Percentiles rank a stretch among this genome's conserved stretches.
Evolutionary conservation across 2,329 filamentous ascomycete genomes (phyloP).

Genomic region (Graphilbum ipis-grandicollis): DNA sequence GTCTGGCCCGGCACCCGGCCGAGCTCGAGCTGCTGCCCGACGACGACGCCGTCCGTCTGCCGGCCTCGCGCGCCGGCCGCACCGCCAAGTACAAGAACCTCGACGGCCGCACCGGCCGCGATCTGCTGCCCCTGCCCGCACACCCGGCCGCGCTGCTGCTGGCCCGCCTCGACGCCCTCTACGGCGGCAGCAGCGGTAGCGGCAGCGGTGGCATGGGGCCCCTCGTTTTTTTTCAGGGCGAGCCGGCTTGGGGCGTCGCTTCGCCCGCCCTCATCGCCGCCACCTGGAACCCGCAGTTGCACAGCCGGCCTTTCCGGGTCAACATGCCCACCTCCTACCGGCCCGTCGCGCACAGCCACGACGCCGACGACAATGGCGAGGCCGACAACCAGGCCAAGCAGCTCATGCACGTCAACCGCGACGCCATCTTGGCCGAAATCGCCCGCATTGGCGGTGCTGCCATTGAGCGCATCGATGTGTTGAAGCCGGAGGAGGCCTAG

Average conservation of each 20-base stretch:
- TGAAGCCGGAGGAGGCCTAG: too few relatives aligned
- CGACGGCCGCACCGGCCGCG: constrained; percentile 33
- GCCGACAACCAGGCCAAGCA: constrained; percentile 5
- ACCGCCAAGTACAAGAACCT: constrained; percentile 90
- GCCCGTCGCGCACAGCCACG: constrained; percentile 19
- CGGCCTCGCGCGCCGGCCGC: too few relatives aligned
- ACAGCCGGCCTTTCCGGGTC: constrained; percentile 46
- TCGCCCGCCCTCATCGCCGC: constrained; percentile 35
- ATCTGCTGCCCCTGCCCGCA: constrained; percentile 31
- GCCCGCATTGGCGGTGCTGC: constrained; percentile 49
- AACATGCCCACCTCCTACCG: constrained; percentile 52
- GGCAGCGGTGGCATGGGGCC: constrained; percentile 22
- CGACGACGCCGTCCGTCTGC: too few relatives aligned
- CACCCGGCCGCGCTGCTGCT: constrained; percentile 48
- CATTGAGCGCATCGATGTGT: constrained; percentile 46
- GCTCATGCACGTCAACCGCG: constrained; percentile 46
- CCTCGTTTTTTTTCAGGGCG: constrained; percentile 66
- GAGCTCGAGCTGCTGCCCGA: too few relatives aligned
- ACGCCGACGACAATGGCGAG: constrained; percentile 10
- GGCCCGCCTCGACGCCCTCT: constrained; percentile 48
- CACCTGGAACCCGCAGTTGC: constrained; percentile 39
- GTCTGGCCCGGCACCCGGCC: constrained; percentile 20
- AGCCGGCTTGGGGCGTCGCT: constrained; percentile 15
- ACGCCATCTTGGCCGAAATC: constrained; percentile 56
- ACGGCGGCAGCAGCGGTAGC: constrained; percentile 21